These are phyloP conservation scores for Carnegiea gigantea DNA, from an alignment of 179 eudicot species.

Conservation along the genomic window DNA sequence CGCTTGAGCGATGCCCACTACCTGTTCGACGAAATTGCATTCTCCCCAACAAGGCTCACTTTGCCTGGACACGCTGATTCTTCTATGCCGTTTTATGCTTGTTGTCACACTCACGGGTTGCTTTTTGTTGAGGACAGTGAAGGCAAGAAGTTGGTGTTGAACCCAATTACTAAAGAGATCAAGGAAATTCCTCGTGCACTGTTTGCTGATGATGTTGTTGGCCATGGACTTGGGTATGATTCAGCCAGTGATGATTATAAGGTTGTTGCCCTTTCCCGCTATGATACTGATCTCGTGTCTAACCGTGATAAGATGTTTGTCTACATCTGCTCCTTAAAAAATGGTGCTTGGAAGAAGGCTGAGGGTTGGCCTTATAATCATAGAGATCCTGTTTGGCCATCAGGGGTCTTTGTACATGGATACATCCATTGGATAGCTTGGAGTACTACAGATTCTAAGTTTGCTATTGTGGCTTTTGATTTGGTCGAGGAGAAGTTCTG, in stretches of 20 bases:
- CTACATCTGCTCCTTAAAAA: not conserved
- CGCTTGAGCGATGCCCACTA: not conserved
- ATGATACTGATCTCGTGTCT: no score
- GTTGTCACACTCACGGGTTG: no score
- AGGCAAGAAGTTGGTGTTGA: not conserved
- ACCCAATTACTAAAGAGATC: conserved; percentile 1
- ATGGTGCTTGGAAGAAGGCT: not conserved
- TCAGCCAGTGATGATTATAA: not conserved
- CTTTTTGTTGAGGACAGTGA: not conserved
- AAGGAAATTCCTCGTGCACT: not conserved
- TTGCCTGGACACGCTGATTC: not conserved
- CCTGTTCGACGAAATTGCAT: not conserved
- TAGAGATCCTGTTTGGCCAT: no score
- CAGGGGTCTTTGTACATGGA: not conserved
- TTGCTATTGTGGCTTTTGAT: not conserved
- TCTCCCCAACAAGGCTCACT: not conserved
- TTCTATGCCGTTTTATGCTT: no score
- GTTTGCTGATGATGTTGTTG: not conserved
- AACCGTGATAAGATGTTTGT: not conserved
- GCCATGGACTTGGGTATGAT: conserved; percentile 6
- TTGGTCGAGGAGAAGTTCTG: not conserved
- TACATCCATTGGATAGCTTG: not conserved
- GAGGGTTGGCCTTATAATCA: not conserved
- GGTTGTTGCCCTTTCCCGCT: not conserved
- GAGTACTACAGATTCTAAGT: not conserved